Evolutionary conservation across 2,329 filamentous ascomycete genomes (phyloP).

Genomic region (Domatiomyces globalis): DNA sequence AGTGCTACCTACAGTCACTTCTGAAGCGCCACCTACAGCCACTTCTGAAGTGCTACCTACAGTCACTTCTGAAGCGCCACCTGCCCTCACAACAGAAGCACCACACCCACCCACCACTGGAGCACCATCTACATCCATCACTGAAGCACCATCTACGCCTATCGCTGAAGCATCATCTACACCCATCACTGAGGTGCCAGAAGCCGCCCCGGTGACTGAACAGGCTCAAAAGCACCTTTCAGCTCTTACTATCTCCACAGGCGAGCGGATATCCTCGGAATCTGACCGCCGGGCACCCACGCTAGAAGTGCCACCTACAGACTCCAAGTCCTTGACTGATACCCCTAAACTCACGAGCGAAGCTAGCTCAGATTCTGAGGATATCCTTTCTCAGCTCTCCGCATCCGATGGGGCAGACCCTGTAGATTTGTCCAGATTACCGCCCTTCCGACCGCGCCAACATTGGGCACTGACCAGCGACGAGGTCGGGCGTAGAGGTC

Average conservation of each 20-base stretch:
- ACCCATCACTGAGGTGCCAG: background rate
- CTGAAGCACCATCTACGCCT: background rate
- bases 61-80: background rate
- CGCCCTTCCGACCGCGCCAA: constrained; percentile 14
- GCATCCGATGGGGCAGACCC: constrained; percentile 6
- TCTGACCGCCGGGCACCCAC: background rate
- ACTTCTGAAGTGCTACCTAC: background rate
- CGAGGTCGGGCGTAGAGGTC: constrained; percentile 31
- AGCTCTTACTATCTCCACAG: background rate
- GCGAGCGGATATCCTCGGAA: background rate
- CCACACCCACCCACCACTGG: too few relatives aligned
- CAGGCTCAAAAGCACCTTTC: background rate
- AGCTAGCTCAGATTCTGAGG: constrained; percentile 9
- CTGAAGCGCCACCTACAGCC: too few relatives aligned
- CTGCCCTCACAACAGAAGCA: too few relatives aligned
- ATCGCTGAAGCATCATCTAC: background rate
- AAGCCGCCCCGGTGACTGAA: background rate
- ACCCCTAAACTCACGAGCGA: constrained; percentile 2
- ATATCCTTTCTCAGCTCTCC: constrained; percentile 4
- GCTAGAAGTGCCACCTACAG: background rate
- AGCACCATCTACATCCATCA: background rate
- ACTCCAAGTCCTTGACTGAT: background rate
- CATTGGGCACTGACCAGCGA: constrained; percentile 12
- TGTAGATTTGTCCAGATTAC: constrained; percentile 10
- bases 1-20: too few relatives aligned